Evolutionary conservation across 73 alveolate species (phyloP).

Genomic region (Uronychia setigera): DNA sequence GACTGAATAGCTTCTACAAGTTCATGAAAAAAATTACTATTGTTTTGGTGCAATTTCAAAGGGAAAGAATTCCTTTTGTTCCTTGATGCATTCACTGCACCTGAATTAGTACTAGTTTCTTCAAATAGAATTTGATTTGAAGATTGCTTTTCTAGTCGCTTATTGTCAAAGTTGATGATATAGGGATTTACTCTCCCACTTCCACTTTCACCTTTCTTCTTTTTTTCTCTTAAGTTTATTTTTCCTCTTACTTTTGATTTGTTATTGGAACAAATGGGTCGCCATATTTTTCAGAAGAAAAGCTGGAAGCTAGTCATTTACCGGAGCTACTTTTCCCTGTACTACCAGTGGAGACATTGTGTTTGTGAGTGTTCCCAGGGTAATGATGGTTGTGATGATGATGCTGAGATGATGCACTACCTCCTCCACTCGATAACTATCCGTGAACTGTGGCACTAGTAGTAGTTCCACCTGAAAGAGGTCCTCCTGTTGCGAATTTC

Average conservation of each 20-base stretch:
- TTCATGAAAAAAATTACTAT: not conserved
- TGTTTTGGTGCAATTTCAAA: not conserved
- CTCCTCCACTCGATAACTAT: not conserved
- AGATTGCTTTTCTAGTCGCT: not conserved
- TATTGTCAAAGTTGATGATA: not conserved
- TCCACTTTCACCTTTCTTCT: not conserved
- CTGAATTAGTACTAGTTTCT: not conserved
- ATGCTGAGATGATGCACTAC: not conserved
- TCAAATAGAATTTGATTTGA: not conserved
- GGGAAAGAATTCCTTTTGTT: not conserved
- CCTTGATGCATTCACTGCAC: not conserved
- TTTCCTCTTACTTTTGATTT: not conserved
- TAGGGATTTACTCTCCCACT: not conserved
- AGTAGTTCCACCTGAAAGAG: not conserved
- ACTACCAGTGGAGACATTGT: not conserved
- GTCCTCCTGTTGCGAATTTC: not conserved
- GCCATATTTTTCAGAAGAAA: not conserved
- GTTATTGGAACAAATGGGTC: not conserved
- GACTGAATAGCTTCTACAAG: not conserved
- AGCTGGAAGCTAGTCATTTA: not conserved
- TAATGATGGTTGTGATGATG: not conserved
- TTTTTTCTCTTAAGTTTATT: not conserved
- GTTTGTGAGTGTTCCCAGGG: not conserved
- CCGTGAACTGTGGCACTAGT: not conserved
- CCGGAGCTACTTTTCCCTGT: not conserved